Evolutionary conservation across 140 eudicot genomes (phyloP), one percentile per base, ranked within the genome.

Genomic region (Oenanthe javanica): DNA sequence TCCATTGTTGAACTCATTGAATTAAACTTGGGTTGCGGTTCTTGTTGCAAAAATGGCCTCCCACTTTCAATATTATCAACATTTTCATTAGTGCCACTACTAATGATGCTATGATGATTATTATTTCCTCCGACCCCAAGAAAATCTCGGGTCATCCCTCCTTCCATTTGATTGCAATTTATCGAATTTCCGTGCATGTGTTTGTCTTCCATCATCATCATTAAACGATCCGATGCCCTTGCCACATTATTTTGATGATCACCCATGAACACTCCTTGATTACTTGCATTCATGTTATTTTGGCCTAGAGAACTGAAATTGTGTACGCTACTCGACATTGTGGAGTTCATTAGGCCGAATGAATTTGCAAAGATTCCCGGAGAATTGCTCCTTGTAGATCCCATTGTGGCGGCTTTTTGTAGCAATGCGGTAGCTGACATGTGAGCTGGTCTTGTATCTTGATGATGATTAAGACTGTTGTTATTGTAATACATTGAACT

Each of bases 41-140:
- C 88, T 83, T 92, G 87, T 49, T 85, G 89, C 79, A 91, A 72
- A 66, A 81, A 84, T 2, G 82, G 47, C 80, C 61, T 74, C 15
- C 92, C 83, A 1, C 77, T 82, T 55, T 86, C 93, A 19, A 27
- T 69, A 36, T 36, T 36, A 38, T 36, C 74, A 36, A 21, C 71
- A 23, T 64, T 25, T 2, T 64, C 18, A 64, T 25, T 25, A 2
- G 16, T 64, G 25, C 15, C 13, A 63, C 5, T 23, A 23, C 4
- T 63, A 11, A 31, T 64, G 14, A 64, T 64, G 6, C 0, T 57
- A 0, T 57, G 23, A 6, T 57, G 66, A 57, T 7, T 81, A 19
- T 14, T 11, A 23, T 74, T 74, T 52, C 86, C 87, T 72, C 75
- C 47, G 5, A 70, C 47, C 16, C 75, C 75, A 13, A 70, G 47